Base-by-base conservation (phyloP, 2,329 filamentous ascomycete species). In the Eurotiales sp. region DNA sequence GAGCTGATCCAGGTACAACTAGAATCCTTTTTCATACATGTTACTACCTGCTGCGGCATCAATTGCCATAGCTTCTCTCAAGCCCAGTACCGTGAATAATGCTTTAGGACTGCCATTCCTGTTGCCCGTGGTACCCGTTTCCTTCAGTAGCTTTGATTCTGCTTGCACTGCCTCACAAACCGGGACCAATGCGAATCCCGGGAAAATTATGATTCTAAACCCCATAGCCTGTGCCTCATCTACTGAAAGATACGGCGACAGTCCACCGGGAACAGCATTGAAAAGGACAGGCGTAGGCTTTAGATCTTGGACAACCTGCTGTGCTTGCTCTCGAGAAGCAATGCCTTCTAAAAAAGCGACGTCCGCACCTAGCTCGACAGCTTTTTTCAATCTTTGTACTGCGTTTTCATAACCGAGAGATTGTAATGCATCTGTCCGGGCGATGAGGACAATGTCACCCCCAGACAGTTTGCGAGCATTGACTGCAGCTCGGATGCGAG, bases 151-250 rank as follows among this genome's bases (percentile, higher is more conserved):
- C 46, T 59, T 52, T 19, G 59, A 51, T 15, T 61, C 58, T 8
- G 47, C 32, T 32, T 34, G 54, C 11, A 70, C 62, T 11, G 54
- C 58, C 7, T 23, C 54, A 27, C 61, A 59, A 1, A 65, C 60
- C 11, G 64, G 55, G 15, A 45, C 55, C n/a, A 69, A 44, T 4
- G 61, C 59, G 22, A 62, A 58, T 4, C 60, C 62, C 1, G 65
- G 61, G 50, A 66, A 65, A 37, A 70, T 69, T 25, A 71, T 64
- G 8, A 69, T 56, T 11, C 58, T 53, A 47, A 68, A 70, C 1
- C 67, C 68, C 30, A 70, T 55, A 32, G 63, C 56, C 19, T 57
- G 42, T 3, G 65, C 66, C 40, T 69, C 62, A 4, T 59, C 52
- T 2, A 59, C 58, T 1, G 65, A 59, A 7, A 63, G 52, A n/a